phyloP scores from a whole-genome alignment of 257 asterid genomes.

The Solanum corneliomulleri region DNA sequence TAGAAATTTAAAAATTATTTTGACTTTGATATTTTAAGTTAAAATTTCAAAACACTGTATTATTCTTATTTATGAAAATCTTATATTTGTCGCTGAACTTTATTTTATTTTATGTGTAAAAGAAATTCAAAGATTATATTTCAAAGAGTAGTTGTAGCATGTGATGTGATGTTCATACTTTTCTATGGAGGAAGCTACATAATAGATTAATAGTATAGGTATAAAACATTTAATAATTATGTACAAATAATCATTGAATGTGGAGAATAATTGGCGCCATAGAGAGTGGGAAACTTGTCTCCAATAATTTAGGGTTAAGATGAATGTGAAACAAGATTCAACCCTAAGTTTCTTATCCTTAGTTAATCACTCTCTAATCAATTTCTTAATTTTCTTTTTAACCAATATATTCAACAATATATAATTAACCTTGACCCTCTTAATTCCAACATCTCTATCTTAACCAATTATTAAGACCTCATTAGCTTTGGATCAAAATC shows the following conservation, averaged over 20 bases:
- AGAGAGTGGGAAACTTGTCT: neutral
- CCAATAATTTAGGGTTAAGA: neutral
- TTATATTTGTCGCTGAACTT: no score
- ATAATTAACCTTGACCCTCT: neutral
- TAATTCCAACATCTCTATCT: neutral
- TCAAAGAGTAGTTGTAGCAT: neutral
- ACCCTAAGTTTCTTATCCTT: neutral
- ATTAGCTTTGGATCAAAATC: neutral
- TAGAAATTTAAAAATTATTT: no score
- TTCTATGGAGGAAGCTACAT: neutral
- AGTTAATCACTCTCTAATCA: neutral
- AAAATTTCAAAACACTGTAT: no score
- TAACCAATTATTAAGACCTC: neutral
- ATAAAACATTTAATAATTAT: neutral
- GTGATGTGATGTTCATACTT: neutral
- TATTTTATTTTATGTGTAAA: no score
- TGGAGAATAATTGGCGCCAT: neutral
- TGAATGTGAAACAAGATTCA: neutral
- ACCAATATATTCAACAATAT: neutral
- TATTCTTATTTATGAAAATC: no score
- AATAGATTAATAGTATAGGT: neutral
- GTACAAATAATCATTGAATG: neutral
- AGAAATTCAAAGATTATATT: neutral
- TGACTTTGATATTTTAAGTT: no score
- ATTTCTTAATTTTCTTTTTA: neutral